Base-by-base conservation (phyloP, 2,329 filamentous ascomycete genomes). In the Epichloe bromicola region DNA sequence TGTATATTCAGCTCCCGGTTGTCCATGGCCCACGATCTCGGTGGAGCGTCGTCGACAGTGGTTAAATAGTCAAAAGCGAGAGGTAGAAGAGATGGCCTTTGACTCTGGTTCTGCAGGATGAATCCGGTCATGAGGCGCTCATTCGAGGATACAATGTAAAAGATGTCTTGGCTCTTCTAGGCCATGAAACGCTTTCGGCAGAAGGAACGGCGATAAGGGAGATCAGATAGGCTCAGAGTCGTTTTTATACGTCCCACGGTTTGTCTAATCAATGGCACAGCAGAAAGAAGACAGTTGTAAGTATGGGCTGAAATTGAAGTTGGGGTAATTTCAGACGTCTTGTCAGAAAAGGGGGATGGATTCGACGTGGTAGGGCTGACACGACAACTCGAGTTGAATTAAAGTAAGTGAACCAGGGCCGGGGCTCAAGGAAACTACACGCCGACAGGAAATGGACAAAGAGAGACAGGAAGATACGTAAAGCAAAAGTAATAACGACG, bases 351-450 rank as follows among this genome's bases (percentile, higher is more conserved):
- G 20, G 46, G 50, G 39, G 12, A 30, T 37, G 30, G 40, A 23
- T 44, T 48, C 34, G 41, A 38, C 11, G 46, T 45, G 44, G 36
- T 52, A 49, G 50, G 46, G 46, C 51, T 52, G 51, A 52, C 40
- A 46, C n/a, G 41, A 45, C 33, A 44, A n/a, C 50, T 30, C n/a
- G 30, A 15, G 40, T 48, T 48, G n/a, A 5, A 33, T 45, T 34
- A n/a, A 43, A 34, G 39, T 40, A 36, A 20, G 48, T 19, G 50
- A 34, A 51, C 50, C 19, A 39, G 50, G 39, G 19, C 40, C 38
- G 42, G 17, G 26, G 30, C 33, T 48, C 30, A 44, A 39, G 51
- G 51, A 43, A 48, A 52, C 26, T 26, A 34, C 8, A 34, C 15
- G 15, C 15, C 26, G 33, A 19, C 19, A 7, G 45, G 17, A 30